These are phyloP conservation scores for Saccharomycopsis synnaedendra DNA, from an alignment of 805 yeast species.

Conservation along the genomic window DNA sequence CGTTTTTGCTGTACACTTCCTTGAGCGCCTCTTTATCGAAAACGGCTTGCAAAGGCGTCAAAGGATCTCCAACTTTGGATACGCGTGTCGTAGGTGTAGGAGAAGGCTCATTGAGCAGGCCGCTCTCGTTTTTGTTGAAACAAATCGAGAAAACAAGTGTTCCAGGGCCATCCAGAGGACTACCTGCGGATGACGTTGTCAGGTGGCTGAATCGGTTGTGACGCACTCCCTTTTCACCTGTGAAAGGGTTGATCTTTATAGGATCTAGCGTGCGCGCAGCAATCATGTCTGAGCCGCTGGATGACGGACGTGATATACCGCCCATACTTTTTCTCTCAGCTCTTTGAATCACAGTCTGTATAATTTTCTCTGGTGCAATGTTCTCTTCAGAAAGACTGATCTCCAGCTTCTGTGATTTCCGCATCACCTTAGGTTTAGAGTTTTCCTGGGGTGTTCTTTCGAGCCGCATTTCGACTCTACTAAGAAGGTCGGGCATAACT, in stretches of 20 bases:
- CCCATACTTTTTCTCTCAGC: too few species aligned
- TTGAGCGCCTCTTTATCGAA: neutral
- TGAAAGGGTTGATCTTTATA: neutral
- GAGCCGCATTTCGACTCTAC: too few species aligned
- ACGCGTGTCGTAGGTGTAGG: neutral
- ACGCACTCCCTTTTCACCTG: neutral
- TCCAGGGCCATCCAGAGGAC: neutral
- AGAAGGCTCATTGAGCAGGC: neutral
- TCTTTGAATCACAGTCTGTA: too few species aligned
- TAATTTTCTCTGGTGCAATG: too few species aligned
- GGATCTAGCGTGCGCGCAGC: neutral
- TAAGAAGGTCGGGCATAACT: too few species aligned
- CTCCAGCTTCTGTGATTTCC: too few species aligned
- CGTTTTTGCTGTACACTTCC: neutral
- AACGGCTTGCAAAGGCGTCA: neutral
- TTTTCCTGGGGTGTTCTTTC: too few species aligned
- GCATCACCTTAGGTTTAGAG: too few species aligned
- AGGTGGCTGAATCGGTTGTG: neutral
- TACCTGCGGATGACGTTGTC: neutral
- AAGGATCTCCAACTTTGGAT: neutral
- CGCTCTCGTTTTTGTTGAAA: neutral
- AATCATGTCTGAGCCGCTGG: neutral
- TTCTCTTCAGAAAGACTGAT: too few species aligned
- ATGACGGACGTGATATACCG: neutral
- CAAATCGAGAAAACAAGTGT: constrained; percentile 1